These are phyloP conservation scores for Shiraia bambusicola DNA, from an alignment of 2,329 filamentous ascomycete genomes.

Conservation along the genomic window DNA sequence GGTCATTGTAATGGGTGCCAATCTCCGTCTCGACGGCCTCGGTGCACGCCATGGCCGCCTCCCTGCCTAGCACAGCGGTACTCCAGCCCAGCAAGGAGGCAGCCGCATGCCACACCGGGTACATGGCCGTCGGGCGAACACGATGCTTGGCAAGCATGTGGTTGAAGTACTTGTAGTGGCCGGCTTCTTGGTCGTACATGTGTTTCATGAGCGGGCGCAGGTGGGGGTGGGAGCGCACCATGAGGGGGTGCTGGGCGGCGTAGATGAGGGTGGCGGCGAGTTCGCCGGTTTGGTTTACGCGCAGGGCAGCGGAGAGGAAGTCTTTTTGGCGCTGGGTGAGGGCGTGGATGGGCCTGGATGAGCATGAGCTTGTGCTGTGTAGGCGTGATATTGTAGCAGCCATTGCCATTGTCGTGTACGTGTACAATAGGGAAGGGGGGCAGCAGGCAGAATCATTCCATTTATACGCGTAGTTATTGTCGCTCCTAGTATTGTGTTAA, in stretches of 20 bases:
- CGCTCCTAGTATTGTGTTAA: no score
- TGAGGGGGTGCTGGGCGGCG: slow-evolving; percentile 78
- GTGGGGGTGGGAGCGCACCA: slow-evolving; percentile 79
- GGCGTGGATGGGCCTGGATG: slow-evolving; percentile 21
- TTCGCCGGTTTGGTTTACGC: slow-evolving; percentile 96
- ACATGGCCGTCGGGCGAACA: slow-evolving; percentile 88
- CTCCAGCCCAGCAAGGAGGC: slow-evolving; percentile 84
- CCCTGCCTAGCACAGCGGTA: slow-evolving; percentile 83
- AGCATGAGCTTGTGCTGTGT: neutral
- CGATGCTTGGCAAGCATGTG: slow-evolving; percentile 78
- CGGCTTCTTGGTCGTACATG: slow-evolving; percentile 96
- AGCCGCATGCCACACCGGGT: slow-evolving; percentile 81
- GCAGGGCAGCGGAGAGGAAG: slow-evolving; percentile 57
- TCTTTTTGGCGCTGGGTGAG: slow-evolving; percentile 35
- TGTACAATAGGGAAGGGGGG: no score
- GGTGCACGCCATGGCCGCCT: slow-evolving; percentile 97
- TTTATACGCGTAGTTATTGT: no score
- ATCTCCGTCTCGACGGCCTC: slow-evolving; percentile 99
- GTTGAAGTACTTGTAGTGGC: slow-evolving; percentile 86
- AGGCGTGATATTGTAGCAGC: slow-evolving; percentile 18
- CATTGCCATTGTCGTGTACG: no score
- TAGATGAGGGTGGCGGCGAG: slow-evolving; percentile 97
- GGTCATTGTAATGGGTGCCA: slow-evolving; percentile 90
- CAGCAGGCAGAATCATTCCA: no score
- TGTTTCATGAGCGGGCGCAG: slow-evolving; percentile 89